These are phyloP conservation scores for Suillus weaverae DNA, from an alignment of 768 basidiomycete species.

Conservation along the genomic window DNA sequence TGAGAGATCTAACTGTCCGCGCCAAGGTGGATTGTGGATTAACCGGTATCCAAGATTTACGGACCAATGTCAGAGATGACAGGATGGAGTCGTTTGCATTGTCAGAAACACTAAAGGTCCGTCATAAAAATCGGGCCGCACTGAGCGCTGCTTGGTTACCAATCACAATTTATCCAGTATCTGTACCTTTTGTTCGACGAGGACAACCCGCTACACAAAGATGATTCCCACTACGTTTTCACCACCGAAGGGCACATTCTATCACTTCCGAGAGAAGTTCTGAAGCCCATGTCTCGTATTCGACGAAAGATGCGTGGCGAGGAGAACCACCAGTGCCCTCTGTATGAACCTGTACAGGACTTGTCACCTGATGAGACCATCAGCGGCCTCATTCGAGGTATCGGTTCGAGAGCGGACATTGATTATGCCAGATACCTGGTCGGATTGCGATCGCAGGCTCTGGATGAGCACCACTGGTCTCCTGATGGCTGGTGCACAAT, in stretches of 20 bases:
- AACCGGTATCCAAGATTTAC: conserved; percentile 76
- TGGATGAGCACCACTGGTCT: conserved; percentile 61
- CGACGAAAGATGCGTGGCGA: conserved; percentile 61
- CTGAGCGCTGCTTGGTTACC: conserved; percentile 1
- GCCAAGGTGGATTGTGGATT: conserved; percentile 87
- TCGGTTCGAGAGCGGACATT: conserved; percentile 71
- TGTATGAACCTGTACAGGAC: conserved; percentile 50
- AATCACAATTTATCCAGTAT: conserved; percentile 54
- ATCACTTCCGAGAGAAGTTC: conserved; percentile 53
- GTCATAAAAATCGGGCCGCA: neutral
- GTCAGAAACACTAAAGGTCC: conserved; percentile 87
- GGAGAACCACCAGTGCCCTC: conserved; percentile 73
- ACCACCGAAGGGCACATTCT: conserved; percentile 96
- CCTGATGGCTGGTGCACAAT: conserved; percentile 74
- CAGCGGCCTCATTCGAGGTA: conserved; percentile 59
- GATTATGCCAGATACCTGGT: conserved; percentile 82
- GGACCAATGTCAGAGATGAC: conserved; percentile 78
- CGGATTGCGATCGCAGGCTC: conserved; percentile 47
- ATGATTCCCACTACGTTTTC: conserved; percentile 87
- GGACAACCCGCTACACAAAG: conserved; percentile 66
- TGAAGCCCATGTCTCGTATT: conserved; percentile 56
- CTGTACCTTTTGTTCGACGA: conserved; percentile 92
- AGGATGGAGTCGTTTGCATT: conserved; percentile 98
- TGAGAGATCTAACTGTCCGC: conserved; percentile 71
- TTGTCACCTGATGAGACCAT: conserved; percentile 31